phyloP scores from a whole-genome alignment of 805 yeast genomes.

The Spathaspora girioi region DNA sequence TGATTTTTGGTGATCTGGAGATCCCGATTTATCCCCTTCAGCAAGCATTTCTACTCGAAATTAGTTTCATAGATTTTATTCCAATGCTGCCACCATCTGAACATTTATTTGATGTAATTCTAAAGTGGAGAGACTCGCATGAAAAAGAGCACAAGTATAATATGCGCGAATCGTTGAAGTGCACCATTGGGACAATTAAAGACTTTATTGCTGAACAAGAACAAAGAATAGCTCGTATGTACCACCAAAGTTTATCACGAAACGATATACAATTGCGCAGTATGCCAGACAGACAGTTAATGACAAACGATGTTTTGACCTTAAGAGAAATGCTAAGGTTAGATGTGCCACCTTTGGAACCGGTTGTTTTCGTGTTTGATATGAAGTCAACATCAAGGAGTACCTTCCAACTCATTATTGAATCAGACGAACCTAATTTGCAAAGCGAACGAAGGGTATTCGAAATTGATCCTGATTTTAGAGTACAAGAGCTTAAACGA shows the following conservation, averaged over 20 bases:
- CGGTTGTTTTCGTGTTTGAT: conserved; percentile 14
- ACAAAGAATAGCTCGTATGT: not conserved
- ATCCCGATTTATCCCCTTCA: not conserved
- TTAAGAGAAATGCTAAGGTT: conserved; percentile 12
- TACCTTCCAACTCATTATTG: conserved; percentile 15
- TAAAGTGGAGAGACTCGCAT: conserved; percentile 2
- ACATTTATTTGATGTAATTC: conserved; percentile 1
- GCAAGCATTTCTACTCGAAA: not conserved
- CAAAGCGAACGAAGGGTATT: conserved; percentile 16
- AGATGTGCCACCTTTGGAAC: conserved; percentile 25
- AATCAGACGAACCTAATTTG: conserved; percentile 12
- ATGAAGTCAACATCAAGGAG: not conserved
- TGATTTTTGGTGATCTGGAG: conserved; percentile 5
- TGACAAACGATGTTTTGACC: conserved; percentile 2
- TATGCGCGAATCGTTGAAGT: conserved; percentile 3
- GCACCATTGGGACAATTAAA: conserved; percentile 5
- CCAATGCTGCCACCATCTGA: not conserved
- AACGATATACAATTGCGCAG: not conserved
- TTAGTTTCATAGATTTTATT: not conserved
- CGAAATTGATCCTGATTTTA: conserved; percentile 17
- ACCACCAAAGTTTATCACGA: not conserved
- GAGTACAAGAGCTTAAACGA: conserved; percentile 17
- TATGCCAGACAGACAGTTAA: not conserved
- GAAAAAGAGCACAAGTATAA: not conserved
- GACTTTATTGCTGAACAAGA: conserved; percentile 3